Conservation (phyloP, 1,284 basidiomycete genomes). For the Moesziomyces aphidis region DNA sequence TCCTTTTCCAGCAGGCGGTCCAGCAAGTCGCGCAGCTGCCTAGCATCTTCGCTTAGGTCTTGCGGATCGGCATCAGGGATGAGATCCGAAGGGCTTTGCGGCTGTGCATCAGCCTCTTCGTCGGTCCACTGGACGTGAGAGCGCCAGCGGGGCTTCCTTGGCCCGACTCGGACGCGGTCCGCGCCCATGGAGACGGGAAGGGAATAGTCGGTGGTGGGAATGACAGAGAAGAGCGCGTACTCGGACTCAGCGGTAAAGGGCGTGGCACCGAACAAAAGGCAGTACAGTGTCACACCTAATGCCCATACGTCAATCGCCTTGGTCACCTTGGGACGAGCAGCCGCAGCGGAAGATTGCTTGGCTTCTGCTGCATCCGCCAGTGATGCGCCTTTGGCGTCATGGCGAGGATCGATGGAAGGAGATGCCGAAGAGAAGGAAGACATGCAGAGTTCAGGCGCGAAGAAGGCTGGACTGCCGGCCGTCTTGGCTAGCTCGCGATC, state of each 20-base stretch:
- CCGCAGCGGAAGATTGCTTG: not conserved
- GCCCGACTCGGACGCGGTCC: conserved; percentile 71
- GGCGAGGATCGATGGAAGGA: conserved; percentile 39
- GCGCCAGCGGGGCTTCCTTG: conserved; percentile 54
- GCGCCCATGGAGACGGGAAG: conserved; percentile 80
- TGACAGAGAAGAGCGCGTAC: conserved; percentile 85
- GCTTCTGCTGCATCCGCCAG: conserved; percentile 11
- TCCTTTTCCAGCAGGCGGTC: conserved; percentile 86
- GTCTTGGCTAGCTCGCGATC: conserved; percentile 90
- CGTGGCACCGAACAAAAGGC: conserved; percentile 86
- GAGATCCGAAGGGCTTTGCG: conserved; percentile 35
- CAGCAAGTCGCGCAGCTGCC: conserved; percentile 77
- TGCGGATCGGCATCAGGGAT: conserved; percentile 22
- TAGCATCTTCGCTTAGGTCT: conserved; percentile 50
- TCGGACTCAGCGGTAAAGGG: conserved; percentile 79
- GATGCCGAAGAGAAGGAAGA: conserved; percentile 56
- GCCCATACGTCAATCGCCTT: conserved; percentile 99
- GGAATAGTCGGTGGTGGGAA: conserved; percentile 82
- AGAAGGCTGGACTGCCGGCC: conserved; percentile 97
- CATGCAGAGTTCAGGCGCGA: conserved; percentile 90
- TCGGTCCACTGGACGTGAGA: conserved; percentile 51
- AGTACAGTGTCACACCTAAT: conserved; percentile 95
- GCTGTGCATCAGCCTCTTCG: conserved; percentile 49
- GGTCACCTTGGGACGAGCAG: conserved; percentile 73
- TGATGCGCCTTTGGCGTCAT: conserved; percentile 1